These are phyloP conservation scores for Datura wrightii DNA, from an alignment of 257 asterid genomes.

Conservation along the genomic window DNA sequence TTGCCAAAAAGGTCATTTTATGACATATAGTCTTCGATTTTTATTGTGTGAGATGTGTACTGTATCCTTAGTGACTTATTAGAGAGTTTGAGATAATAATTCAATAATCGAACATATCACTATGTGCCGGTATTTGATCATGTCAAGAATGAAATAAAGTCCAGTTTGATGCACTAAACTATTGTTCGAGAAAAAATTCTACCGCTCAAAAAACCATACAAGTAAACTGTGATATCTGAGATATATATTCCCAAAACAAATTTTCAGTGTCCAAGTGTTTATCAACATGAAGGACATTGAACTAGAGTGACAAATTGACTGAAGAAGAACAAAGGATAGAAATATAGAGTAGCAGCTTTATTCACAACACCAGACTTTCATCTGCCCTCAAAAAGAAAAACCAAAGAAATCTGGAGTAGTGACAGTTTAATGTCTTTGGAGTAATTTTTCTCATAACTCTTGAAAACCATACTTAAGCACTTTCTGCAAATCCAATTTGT, in stretches of 20 bases:
- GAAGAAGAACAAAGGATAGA: background rate
- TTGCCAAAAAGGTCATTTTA: no score
- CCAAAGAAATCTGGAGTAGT: background rate
- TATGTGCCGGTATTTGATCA: background rate
- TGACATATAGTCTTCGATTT: background rate
- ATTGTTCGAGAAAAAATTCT: background rate
- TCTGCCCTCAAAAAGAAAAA: constrained; percentile 5
- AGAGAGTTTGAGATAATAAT: background rate
- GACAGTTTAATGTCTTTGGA: background rate
- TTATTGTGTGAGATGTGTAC: background rate
- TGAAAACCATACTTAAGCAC: constrained; percentile 29
- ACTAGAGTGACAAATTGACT: no score
- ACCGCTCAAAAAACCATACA: background rate
- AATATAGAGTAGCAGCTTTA: constrained; percentile 8
- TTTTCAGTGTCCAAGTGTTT: background rate
- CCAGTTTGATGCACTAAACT: background rate
- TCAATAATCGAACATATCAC: background rate
- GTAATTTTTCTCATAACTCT: background rate
- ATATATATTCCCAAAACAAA: background rate
- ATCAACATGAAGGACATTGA: constrained; percentile 4
- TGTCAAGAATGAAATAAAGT: background rate
- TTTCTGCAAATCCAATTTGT: constrained; percentile 48
- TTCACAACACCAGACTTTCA: constrained; percentile 18
- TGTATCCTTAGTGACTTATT: background rate
- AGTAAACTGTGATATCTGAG: background rate